phyloP scores from a whole-genome alignment of 106 monocot genomes.

The Phalaenopsis aphrodite region DNA sequence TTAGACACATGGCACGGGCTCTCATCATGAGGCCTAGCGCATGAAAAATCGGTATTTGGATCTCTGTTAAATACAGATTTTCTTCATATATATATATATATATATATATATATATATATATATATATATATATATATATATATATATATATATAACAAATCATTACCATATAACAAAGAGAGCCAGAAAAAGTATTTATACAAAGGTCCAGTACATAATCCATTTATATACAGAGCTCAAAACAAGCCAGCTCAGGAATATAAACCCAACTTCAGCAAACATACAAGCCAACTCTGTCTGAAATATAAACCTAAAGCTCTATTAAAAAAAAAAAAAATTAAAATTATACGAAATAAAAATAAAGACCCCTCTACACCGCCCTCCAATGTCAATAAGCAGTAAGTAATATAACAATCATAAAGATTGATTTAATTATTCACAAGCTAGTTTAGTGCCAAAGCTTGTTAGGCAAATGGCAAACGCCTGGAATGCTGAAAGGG shows the following conservation, averaged over 20 bases:
- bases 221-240: neutral
- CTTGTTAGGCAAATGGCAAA: slow-evolving; percentile 75
- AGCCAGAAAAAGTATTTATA: too few relatives aligned
- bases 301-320: neutral
- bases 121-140: too few relatives aligned
- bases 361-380: neutral
- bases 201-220: neutral
- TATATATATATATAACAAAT: too few relatives aligned
- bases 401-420: too few relatives aligned
- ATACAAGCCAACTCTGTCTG: neutral
- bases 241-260: neutral
- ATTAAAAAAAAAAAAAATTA: neutral
- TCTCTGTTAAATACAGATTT: too few relatives aligned
- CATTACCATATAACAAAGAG: too few relatives aligned
- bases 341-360: neutral
- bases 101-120: too few relatives aligned
- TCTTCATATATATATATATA: too few relatives aligned
- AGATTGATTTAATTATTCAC: slow-evolving; percentile 12
- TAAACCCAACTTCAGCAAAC: neutral
- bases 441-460: slow-evolving; percentile 65
- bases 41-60: too few relatives aligned
- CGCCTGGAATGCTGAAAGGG: slow-evolving; percentile 69
- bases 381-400: too few relatives aligned
- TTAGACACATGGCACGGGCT: too few relatives aligned
- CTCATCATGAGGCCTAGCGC: too few relatives aligned